A percentile compares a stretch with the other conserved stretches of the same genome.
These are phyloP conservation scores for Asclepias syriaca DNA, from an alignment of 257 asterid genomes.

Conservation along the genomic window DNA sequence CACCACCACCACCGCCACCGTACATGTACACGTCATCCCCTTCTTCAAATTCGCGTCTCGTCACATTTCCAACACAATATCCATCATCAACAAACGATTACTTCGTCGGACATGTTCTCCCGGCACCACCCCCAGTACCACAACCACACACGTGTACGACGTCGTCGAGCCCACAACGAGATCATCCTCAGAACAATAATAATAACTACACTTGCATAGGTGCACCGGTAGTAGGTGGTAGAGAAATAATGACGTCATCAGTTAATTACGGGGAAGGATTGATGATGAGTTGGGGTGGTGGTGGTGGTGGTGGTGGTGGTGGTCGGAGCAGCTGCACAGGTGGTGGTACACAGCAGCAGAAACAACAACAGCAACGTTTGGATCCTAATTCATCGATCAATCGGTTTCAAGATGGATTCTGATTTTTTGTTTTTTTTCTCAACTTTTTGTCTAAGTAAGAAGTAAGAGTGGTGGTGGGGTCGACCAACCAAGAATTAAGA, in stretches of 20 bases:
- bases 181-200: conserved; percentile 3
- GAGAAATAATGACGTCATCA: conserved; percentile 23
- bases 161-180: conserved; percentile 8
- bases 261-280: conserved; percentile 5
- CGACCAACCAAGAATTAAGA: conserved; percentile 6
- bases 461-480: conserved; percentile 36
- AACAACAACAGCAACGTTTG: conserved; percentile 18
- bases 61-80: conserved; percentile 47
- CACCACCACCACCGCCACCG: conserved; percentile 25
- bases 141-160: not conserved
- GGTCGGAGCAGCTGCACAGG: conserved; percentile 17
- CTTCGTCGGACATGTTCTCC: conserved; percentile 56
- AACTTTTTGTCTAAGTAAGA: conserved; percentile 23
- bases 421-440: conserved; percentile 9
- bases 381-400: conserved; percentile 32
- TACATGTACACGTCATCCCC: conserved; percentile 57
- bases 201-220: conserved; percentile 72
- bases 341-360: not conserved
- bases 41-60: conserved; percentile 40
- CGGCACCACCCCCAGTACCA: not conserved
- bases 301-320: conserved; percentile 14
- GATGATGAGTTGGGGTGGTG: conserved; percentile 16
- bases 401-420: conserved; percentile 55
- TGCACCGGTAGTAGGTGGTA: conserved; percentile 61
- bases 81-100: conserved; percentile 49